Evolutionary conservation across 2,329 filamentous ascomycete genomes (phyloP).

Genomic region (Botrytis aclada): DNA sequence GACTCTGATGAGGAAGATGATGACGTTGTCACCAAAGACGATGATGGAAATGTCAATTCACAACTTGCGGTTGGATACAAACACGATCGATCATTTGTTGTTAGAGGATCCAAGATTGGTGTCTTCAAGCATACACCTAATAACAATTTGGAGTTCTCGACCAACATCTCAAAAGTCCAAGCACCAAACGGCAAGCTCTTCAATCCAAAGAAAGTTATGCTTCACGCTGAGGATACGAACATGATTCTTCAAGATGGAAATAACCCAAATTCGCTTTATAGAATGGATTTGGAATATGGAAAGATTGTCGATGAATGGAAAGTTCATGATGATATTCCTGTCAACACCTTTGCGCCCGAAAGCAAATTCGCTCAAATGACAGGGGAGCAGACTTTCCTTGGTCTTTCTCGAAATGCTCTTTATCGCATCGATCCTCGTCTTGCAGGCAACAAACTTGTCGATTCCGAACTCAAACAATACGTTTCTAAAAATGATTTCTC

Average conservation of each 20-base stretch:
- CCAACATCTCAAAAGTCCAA: constrained; percentile 93
- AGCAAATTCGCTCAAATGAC: constrained; percentile 99
- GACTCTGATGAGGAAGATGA: constrained; percentile 78
- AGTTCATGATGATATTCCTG: constrained; percentile 90
- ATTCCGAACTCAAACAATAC: constrained; percentile 92
- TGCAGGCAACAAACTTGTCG: constrained; percentile 86
- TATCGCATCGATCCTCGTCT: constrained; percentile 93
- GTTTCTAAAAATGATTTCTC: constrained; percentile 97
- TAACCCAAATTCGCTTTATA: constrained; percentile 87
- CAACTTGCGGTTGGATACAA: constrained; percentile 95
- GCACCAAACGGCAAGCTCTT: constrained; percentile 85
- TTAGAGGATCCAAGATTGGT: constrained; percentile 95
- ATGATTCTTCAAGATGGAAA: constrained; percentile 42
- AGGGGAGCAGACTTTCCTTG: constrained; percentile 89
- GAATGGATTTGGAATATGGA: constrained; percentile 96
- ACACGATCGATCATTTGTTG: constrained; percentile 93
- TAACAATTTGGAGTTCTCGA: constrained; percentile 92
- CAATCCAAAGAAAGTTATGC: constrained; percentile 68
- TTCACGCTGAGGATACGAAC: constrained; percentile 39
- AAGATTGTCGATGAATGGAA: constrained; percentile 99
- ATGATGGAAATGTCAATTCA: constrained; percentile 84
- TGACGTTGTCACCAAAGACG: constrained; percentile 62
- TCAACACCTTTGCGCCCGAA: constrained; percentile 88
- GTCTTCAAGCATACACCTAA: constrained; percentile 96
- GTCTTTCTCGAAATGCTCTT: constrained; percentile 86